Base-by-base conservation (phyloP, 1,284 basidiomycete species). In the Marasmius sp. region DNA sequence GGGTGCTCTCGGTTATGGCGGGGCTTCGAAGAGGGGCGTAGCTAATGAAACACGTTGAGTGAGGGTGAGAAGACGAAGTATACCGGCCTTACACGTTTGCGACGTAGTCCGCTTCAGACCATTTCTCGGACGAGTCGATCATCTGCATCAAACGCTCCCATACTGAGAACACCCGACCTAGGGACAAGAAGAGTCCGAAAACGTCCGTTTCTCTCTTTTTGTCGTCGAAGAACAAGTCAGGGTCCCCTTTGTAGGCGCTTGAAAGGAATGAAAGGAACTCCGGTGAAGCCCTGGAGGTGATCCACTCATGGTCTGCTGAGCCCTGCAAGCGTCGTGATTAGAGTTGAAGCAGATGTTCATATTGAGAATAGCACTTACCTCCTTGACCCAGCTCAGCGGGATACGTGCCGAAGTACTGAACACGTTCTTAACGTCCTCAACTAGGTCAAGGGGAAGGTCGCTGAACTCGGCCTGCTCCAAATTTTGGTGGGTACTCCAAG, bases 51-150 rank as follows among this genome's bases (percentile, higher is more conserved):
- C 9, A 50, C 53, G 27, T 43, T 12, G 10, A 16, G n/a, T 41
- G 43, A 36, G 49, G 9, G 41, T 34, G 37, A 51, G 48, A 22
- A 38, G 20, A 48, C 6, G 36, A 33, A 20, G 47, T 43, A 22
- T 39, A 49, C 69, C 6, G 41, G 41, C 41, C 81, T 61, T 69
- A 85, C 81, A 86, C 82, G 60, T 82, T 82, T 12, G 78, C 76
- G n/a, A 78, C 81, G 62, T 78, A 85, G 63, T 85, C 84, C 0
- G 81, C 81, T 66, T 86, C 85, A 2, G 81, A 84, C 72, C 78
- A 82, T 64, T 74, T 80, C 60, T 81, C 78, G 20, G 76, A 76
- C 3, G 78, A 77, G 7, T 70, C 69, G 22, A 72, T 75, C 81
- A 85, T 81, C 61, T 69, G 71, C 7, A 69, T 67, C 3, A 85